phyloP scores from a whole-genome alignment of 2,329 filamentous ascomycete genomes.

The Sarocladium brachiariae region DNA sequence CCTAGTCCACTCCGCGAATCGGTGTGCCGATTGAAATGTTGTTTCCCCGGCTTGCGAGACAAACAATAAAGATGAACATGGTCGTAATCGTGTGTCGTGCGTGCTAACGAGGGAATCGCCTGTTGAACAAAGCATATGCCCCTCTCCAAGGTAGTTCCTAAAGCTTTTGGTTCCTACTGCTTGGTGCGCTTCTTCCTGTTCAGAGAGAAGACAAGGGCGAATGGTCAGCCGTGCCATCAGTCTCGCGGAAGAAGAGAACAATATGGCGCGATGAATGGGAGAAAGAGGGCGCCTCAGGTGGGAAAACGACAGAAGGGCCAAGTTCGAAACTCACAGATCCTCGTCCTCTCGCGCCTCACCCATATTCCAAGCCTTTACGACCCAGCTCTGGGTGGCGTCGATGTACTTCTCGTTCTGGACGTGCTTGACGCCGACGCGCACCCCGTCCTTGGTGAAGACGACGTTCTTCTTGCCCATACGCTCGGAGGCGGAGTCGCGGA shows the following conservation, averaged over 20 bases:
- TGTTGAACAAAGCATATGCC: too few relatives aligned
- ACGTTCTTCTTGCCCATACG: constrained; percentile 72
- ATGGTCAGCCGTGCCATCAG: background rate
- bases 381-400: constrained; percentile 63
- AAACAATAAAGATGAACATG: background rate
- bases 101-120: too few relatives aligned
- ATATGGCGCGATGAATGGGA: background rate
- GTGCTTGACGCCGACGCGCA: constrained; percentile 65
- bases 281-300: background rate
- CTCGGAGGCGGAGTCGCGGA: constrained; percentile 57
- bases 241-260: too few relatives aligned
- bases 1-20: background rate
- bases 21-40: background rate
- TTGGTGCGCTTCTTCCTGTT: background rate
- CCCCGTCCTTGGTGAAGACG: constrained; percentile 66
- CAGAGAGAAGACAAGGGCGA: background rate
- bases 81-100: constrained; percentile 1
- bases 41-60: background rate
- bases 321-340: constrained; percentile 17
- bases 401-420: constrained; percentile 63
- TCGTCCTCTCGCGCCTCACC: constrained; percentile 23
- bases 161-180: background rate
- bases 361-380: constrained; percentile 61
- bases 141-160: background rate
- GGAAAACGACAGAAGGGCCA: background rate